These are phyloP conservation scores for Phytophthora gonapodyides DNA, from an alignment of 352 stramenopile genomes.

Conservation along the genomic window DNA sequence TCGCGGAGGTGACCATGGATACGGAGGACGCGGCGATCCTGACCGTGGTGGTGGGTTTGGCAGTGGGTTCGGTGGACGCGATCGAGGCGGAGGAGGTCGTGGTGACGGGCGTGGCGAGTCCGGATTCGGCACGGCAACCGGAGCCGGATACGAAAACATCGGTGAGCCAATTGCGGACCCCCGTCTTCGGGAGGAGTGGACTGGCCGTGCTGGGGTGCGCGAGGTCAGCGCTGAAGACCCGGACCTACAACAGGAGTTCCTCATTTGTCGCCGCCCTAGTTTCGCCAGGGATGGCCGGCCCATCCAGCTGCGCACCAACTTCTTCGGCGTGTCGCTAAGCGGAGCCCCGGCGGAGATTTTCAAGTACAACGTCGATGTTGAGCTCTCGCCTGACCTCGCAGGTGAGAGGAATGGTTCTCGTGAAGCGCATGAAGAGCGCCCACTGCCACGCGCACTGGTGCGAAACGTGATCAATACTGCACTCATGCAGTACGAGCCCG, in stretches of 20 bases:
- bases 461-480: conserved; percentile 51
- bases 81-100: not conserved
- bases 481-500: conserved; percentile 39
- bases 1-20: no score
- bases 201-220: conserved; percentile 19
- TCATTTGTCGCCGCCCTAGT: conserved; percentile 43
- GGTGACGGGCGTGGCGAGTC: not conserved
- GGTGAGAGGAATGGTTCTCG: conserved; percentile 44
- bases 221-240: conserved; percentile 25
- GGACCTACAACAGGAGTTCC: conserved; percentile 24
- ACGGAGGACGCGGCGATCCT: no score
- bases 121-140: not conserved
- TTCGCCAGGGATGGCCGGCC: conserved; percentile 28
- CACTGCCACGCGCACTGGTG: conserved; percentile 41
- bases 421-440: conserved; percentile 14
- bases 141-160: conserved; percentile 46
- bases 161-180: conserved; percentile 44
- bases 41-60: no score
- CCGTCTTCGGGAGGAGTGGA: conserved; percentile 35
- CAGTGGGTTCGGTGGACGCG: no score
- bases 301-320: conserved; percentile 48
- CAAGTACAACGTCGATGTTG: conserved; percentile 60
- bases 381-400: conserved; percentile 24
- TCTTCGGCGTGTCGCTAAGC: conserved; percentile 54
- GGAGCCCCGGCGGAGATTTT: conserved; percentile 45